Evolutionary conservation across 2,329 filamentous ascomycete genomes (phyloP).

Genomic region (Arthroderma sp.): DNA sequence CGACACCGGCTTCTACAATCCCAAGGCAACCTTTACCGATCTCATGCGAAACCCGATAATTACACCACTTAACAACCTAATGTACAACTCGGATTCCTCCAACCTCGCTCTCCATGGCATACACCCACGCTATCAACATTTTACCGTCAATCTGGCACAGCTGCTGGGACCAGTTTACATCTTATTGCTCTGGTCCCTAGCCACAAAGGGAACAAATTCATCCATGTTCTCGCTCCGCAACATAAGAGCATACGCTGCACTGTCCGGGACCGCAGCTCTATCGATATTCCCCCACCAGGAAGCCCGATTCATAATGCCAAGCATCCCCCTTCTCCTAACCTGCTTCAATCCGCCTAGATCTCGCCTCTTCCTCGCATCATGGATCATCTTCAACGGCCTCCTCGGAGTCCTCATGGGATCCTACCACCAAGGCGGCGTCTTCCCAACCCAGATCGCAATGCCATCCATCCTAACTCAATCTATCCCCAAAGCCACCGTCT

Average conservation of each 20-base stretch:
- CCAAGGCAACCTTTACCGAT: slow-evolving; percentile 24
- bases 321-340: slow-evolving; percentile 38
- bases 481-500: slow-evolving; percentile 5
- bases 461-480: slow-evolving; percentile 24
- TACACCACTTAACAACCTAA: slow-evolving; percentile 64
- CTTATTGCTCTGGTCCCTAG: slow-evolving; percentile 37
- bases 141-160: slow-evolving; percentile 56
- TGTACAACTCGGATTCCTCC: slow-evolving; percentile 56
- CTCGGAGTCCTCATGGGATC: slow-evolving; percentile 38
- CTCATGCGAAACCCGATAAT: slow-evolving; percentile 48
- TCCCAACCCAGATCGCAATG: slow-evolving; percentile 37
- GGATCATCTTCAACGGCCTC: slow-evolving; percentile 37
- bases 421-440: slow-evolving; percentile 41
- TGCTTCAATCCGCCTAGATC: slow-evolving; percentile 31
- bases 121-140: slow-evolving; percentile 66
- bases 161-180: slow-evolving; percentile 57
- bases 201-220: slow-evolving; percentile 14
- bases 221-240: slow-evolving; percentile 25
- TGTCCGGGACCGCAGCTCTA: slow-evolving; percentile 31
- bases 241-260: slow-evolving; percentile 28
- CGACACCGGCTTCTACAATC: slow-evolving; percentile 71
- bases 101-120: slow-evolving; percentile 66
- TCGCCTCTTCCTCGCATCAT: slow-evolving; percentile 29
- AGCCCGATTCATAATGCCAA: slow-evolving; percentile 39
- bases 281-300: slow-evolving; percentile 40